Evolutionary conservation across 2,329 filamentous ascomycete species (phyloP).

Genomic region (Pseudogymnoascus sp.): DNA sequence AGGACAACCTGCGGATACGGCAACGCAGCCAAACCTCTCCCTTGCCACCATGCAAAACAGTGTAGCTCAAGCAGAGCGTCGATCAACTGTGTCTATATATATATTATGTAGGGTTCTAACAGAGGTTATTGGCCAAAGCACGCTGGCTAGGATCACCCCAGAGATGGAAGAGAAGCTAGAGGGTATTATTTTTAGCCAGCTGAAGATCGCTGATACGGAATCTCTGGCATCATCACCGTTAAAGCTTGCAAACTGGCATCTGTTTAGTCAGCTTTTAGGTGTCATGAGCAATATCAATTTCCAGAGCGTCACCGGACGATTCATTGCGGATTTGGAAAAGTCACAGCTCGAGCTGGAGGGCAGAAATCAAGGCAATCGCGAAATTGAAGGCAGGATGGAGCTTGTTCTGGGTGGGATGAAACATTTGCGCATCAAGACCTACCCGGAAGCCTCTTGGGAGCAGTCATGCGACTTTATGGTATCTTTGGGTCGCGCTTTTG

Average conservation of each 20-base stretch:
- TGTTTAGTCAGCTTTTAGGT: constrained; percentile 88
- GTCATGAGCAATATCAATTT: constrained; percentile 95
- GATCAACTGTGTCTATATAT: constrained; percentile 91
- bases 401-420: constrained; percentile 87
- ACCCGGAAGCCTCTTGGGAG: constrained; percentile 68
- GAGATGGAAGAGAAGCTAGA: constrained; percentile 94
- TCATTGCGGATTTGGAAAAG: constrained; percentile 69
- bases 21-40: constrained; percentile 10
- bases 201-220: constrained; percentile 81
- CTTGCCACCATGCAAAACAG: constrained; percentile 52
- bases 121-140: constrained; percentile 89
- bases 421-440: constrained; percentile 68
- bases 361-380: constrained; percentile 59
- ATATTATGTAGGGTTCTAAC: constrained; percentile 89
- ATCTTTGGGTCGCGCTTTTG: constrained; percentile 72
- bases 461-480: constrained; percentile 85
- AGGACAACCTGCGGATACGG: constrained; percentile 15
- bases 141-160: constrained; percentile 67
- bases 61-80: constrained; percentile 72
- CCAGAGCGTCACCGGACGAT: constrained; percentile 70
- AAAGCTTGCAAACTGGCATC: constrained; percentile 88
- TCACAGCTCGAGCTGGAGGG: constrained; percentile 67
- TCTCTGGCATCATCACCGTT: constrained; percentile 69
- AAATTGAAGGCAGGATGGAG: constrained; percentile 74
- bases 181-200: constrained; percentile 91